Evolutionary conservation across 2,329 filamentous ascomycete genomes (phyloP), one percentile per base, ranked within the genome.

Genomic region (Cadophora luteo-olivacea): DNA sequence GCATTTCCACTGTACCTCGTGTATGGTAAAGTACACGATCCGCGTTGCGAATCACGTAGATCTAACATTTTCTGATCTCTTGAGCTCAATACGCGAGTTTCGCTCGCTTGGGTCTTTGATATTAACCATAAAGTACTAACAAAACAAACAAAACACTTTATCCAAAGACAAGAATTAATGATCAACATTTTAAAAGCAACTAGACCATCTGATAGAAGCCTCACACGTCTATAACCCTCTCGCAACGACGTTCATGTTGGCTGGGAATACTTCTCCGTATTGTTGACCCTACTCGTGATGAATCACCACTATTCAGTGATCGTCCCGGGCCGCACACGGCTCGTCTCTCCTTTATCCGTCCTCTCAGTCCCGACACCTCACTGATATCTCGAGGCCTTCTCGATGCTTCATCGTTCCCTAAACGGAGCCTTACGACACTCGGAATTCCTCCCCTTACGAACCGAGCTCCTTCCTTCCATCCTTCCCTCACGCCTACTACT

Each of bases 281-380:
- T 5, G 45, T 49, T 3, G 45, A 2, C 3, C 32, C 41, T 12
- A 45, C 36, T 45, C 22, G 22, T 45, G 12, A 45, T 25, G 33
- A 41, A 19, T 38, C 36, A 60, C 33, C 57, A 55, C 52, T n/a
- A 45, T 4, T 55, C 52, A 29, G 7, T 25, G 11, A 60, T 38
- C 33, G 36, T 60, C 22, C 55, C 57, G 57, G 33, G 19, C 57
- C 57, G 22, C 25, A 41, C 57, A 29, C 57, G 57, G 57, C 57
- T 60, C 57, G 57, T 60, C 57, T 60, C n/a, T 38, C 55, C 57
- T 60, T 60, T 45, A 29, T 11, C 57, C 57, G 9, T n/a, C 7
- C 22, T 60, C 29, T 16, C 12, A 60, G 36, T 60, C 22, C 57
- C 57, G 57, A 60, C 33, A 36, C 22, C 5, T 9, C 1, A 19